Evolutionary conservation across 1,284 basidiomycete genomes (phyloP).

Genomic region (Laetiporus sulphureus): DNA sequence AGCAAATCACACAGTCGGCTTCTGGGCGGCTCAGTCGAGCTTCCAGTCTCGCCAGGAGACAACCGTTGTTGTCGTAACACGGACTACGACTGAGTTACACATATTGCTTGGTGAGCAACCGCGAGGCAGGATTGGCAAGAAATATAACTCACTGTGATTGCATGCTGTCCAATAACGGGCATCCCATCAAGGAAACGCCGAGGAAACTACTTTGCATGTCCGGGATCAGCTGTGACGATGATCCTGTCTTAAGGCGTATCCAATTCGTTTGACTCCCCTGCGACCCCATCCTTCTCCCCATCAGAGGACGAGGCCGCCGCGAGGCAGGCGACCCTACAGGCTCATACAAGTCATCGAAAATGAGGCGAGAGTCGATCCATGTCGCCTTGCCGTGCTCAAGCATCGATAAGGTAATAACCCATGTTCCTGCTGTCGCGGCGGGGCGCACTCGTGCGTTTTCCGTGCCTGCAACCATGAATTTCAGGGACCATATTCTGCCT

Average conservation of each 20-base stretch:
- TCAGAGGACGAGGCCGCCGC: conserved; percentile 13
- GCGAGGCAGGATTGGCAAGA: neutral
- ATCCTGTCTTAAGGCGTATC: conserved; percentile 35
- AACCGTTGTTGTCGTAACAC: conserved; percentile 49
- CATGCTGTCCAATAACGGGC: conserved; percentile 36
- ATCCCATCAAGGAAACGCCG: conserved; percentile 39
- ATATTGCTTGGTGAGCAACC: conserved; percentile 1
- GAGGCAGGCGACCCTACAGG: conserved; percentile 19
- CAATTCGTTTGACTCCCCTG: conserved; percentile 3
- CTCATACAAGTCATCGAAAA: too few relatives aligned
- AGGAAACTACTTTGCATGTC: conserved; percentile 18
- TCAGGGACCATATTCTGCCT: conserved; percentile 61
- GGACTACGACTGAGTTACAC: conserved; percentile 38
- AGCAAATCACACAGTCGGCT: conserved; percentile 54
- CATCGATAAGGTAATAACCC: conserved; percentile 49
- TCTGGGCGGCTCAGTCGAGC: conserved; percentile 41
- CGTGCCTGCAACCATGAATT: conserved; percentile 37
- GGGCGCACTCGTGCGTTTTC: conserved; percentile 13
- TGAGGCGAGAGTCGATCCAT: conserved; percentile 48
- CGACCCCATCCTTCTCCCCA: neutral
- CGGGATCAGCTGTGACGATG: conserved; percentile 17
- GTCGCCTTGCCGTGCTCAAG: conserved; percentile 56
- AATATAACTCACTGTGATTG: conserved; percentile 47
- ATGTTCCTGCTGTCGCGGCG: conserved; percentile 33
- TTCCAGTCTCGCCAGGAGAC: conserved; percentile 46